Evolutionary conservation across 2,329 filamentous ascomycete genomes (phyloP).

Genomic region (Teratosphaeria nubilosa): DNA sequence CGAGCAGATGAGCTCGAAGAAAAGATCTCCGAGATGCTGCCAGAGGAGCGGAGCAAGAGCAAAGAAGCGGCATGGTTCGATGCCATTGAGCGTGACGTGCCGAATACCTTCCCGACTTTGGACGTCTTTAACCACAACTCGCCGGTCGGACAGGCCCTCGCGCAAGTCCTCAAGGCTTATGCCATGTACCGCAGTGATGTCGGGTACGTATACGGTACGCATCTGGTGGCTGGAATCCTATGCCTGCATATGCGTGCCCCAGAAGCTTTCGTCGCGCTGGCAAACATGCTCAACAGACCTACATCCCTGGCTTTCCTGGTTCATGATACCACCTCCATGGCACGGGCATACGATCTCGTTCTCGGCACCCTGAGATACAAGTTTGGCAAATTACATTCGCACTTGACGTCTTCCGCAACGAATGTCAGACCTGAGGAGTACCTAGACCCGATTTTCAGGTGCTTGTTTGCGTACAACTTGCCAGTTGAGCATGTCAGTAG

Average conservation of each 20-base stretch:
- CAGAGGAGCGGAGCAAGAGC: slow-evolving; percentile 36
- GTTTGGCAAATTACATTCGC: slow-evolving; percentile 51
- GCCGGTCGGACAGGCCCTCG: slow-evolving; percentile 56
- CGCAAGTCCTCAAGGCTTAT: slow-evolving; percentile 69
- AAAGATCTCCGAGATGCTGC: slow-evolving; percentile 38
- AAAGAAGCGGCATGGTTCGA: slow-evolving; percentile 52
- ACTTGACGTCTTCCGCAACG: slow-evolving; percentile 41
- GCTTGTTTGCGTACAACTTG: slow-evolving; percentile 23
- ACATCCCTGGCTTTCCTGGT: slow-evolving; percentile 67
- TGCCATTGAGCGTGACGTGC: slow-evolving; percentile 54
- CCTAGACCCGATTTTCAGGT: slow-evolving; percentile 24
- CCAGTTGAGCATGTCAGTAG: slow-evolving; percentile 45
- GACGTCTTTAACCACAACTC: slow-evolving; percentile 57
- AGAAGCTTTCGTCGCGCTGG: slow-evolving; percentile 59
- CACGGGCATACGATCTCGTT: slow-evolving; percentile 58
- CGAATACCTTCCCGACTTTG: slow-evolving; percentile 59
- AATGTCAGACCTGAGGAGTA: slow-evolving; percentile 28
- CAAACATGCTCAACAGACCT: slow-evolving; percentile 68
- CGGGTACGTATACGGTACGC: slow-evolving; percentile 64
- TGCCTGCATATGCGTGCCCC: slow-evolving; percentile 59
- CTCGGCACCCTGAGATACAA: slow-evolving; percentile 58
- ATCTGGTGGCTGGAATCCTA: slow-evolving; percentile 62
- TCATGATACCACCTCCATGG: slow-evolving; percentile 57
- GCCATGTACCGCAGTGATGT: slow-evolving; percentile 74
- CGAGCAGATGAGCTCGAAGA: slow-evolving; percentile 55